Base-by-base conservation (phyloP, 768 basidiomycete genomes). In the Phlebiopsis flavidoalba region DNA sequence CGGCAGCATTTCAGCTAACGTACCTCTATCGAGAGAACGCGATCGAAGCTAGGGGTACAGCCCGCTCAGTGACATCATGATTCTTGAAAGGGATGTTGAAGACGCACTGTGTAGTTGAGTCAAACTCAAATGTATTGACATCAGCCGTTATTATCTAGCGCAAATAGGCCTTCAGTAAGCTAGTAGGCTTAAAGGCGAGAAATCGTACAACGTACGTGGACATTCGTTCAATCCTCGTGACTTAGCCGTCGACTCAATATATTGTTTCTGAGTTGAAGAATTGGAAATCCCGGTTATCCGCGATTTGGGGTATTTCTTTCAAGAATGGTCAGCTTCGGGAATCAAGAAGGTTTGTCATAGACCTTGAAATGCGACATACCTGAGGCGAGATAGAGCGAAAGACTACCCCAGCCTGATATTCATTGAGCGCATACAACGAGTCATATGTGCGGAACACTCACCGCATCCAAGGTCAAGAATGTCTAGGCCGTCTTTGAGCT, bases 391-490 rank as follows among this genome's bases (percentile, higher is more conserved):
- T 82, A 88, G 14, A 88, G 68, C 0, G 85, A 83, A 49, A 90
- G 71, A 67, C 85, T 86, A n/a, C 88, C 87, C 87, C 86, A 89
- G 2, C 87, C 81, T 84, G 53, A 45, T 46, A 11, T 54, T 46
- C 47, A 10, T 37, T 43, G 2, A 17, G 40, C 40, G 40, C 12
- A 43, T 43, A 43, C 3, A 12, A 43, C 12, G 2, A 3, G 3
- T n/a, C 48, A 31, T 2, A 43, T 10, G 8, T 12, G 40, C 40
- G 40, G 10, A 17, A 12, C n/a, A 66, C 77, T 26, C 65, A 80
- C 80, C 87, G 70, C 88, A 89, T 4, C 87, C 88, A 6, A 89
- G 74, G 69, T 89, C 89, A 45, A 89, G 69, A 26, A 89, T 76
- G 63, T 83, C 82, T 53, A 80, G 76, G 0, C 85, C 87, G 63